Conservation (phyloP, 1,139 yeast species). For the Pneumocystis sp. region DNA sequence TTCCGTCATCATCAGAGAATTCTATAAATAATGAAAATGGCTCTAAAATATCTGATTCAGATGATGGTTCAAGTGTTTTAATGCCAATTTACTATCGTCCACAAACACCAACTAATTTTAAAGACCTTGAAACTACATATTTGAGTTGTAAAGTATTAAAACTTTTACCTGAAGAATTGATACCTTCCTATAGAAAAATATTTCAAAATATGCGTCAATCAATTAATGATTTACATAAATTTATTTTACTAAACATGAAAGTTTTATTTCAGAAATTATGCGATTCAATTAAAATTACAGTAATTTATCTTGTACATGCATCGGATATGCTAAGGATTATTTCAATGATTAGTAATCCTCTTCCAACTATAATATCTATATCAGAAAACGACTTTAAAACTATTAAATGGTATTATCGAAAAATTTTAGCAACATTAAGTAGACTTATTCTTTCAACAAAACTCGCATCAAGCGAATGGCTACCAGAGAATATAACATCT, state of each 20-base stretch:
- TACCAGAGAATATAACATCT: conserved; percentile 1
- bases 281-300: not conserved
- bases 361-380: not conserved
- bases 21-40: not conserved
- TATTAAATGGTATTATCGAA: not conserved
- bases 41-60: not conserved
- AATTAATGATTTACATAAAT: not conserved
- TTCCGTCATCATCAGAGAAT: not conserved
- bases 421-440: conserved; percentile 3
- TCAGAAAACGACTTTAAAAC: not conserved
- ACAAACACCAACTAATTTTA: not conserved
- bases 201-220: not conserved
- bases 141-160: not conserved
- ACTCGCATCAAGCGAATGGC: conserved; percentile 8
- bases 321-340: not conserved
- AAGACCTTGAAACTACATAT: not conserved
- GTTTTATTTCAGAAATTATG: not conserved
- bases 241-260: not conserved
- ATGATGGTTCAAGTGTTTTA: not conserved
- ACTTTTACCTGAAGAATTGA: not conserved
- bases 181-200: not conserved
- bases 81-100: not conserved
- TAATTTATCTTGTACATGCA: not conserved
- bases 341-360: not conserved
- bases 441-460: conserved; percentile 5